Evolutionary conservation across 2,329 filamentous ascomycete genomes (phyloP), one percentile per base, ranked within the genome.

Genomic region (Chaetomiaceae sp.): DNA sequence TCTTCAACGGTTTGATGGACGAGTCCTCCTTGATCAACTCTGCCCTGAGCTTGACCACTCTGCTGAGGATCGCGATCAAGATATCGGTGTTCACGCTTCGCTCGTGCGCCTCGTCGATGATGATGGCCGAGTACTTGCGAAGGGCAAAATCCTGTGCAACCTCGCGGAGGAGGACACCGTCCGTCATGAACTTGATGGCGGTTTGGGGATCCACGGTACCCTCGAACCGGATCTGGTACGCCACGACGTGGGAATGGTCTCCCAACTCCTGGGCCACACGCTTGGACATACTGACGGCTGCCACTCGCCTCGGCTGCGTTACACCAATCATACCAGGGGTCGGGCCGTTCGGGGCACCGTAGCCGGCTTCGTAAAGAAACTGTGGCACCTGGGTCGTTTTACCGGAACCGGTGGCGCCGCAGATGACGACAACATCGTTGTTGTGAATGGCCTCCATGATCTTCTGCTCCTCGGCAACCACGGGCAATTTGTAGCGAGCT

Each of bases 361-460:
- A 97, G 6, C 94, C 94, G 45, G 91, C 86, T 74, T 99, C 94
- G 62, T 88, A 96, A 27, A 99, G 76, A 65, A 99, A 99, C 65
- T 99, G 94, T 0, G 95, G 95, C 8, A 99, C 82, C 69, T 99
- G 94, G 0, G 94, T 99, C 0, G 95, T 99, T 71, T 99, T 99
- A 68, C 94, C 94, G 58, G 91, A 96, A 70, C 94, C 94, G 31
- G 95, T 99, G 14, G 91, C 87, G 70, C 94, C 94, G 72, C 92
- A 96, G 7, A 99, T 83, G 11, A 99, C 87, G 1, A 96, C 88
- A 3, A 90, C 84, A 48, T 92, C 82, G 67, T 96, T 88, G 66
- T 92, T 92, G 70, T 96, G 87, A 45, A 99, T 90, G 1, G 91
- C 91, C 71, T 99, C 94, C 91, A 99, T 97, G 27, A 99, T 91